Percentiles rank a stretch among this genome's conserved stretches.
phyloP scores from a whole-genome alignment of 768 basidiomycete species.

The Xerocomus spinulosus region DNA sequence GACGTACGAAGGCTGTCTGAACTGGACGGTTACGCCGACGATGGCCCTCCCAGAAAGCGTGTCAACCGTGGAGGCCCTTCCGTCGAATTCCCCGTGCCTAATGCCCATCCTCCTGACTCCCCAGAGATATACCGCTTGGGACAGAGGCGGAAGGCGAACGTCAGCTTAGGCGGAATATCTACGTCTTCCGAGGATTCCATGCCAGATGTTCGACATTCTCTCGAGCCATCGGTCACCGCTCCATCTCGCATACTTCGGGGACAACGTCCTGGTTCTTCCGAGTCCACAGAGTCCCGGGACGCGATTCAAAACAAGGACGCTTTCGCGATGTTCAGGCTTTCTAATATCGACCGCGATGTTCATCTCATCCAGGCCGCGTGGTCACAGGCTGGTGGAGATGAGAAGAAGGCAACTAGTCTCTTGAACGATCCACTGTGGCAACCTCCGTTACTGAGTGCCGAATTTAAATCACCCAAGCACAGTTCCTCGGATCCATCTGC shows the following conservation, averaged over 20 bases:
- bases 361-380: slow-evolving; percentile 59
- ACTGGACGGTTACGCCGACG: slow-evolving; percentile 40
- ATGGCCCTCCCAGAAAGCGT: slow-evolving; percentile 70
- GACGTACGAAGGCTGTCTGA: slow-evolving; percentile 36
- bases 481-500: slow-evolving; percentile 17
- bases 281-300: slow-evolving; percentile 29
- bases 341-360: slow-evolving; percentile 44
- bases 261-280: slow-evolving; percentile 31
- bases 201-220: slow-evolving; percentile 41
- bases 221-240: slow-evolving; percentile 39
- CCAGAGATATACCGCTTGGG: slow-evolving; percentile 55
- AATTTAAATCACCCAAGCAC: slow-evolving; percentile 11
- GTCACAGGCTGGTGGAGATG: slow-evolving; percentile 57
- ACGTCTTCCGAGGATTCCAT: slow-evolving; percentile 69
- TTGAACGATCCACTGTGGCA: slow-evolving; percentile 57
- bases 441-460: slow-evolving; percentile 26
- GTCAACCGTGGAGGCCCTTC: slow-evolving; percentile 49
- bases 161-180: slow-evolving; percentile 41
- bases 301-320: slow-evolving; percentile 16
- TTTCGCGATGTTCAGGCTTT: slow-evolving; percentile 59
- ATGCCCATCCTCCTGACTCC: slow-evolving; percentile 40
- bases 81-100: slow-evolving; percentile 28
- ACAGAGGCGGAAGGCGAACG: slow-evolving; percentile 41
- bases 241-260: slow-evolving; percentile 52
- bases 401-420: slow-evolving; percentile 53